Conservation (phyloP, 1,284 basidiomycete species). For the Puccinia triticina region DNA sequence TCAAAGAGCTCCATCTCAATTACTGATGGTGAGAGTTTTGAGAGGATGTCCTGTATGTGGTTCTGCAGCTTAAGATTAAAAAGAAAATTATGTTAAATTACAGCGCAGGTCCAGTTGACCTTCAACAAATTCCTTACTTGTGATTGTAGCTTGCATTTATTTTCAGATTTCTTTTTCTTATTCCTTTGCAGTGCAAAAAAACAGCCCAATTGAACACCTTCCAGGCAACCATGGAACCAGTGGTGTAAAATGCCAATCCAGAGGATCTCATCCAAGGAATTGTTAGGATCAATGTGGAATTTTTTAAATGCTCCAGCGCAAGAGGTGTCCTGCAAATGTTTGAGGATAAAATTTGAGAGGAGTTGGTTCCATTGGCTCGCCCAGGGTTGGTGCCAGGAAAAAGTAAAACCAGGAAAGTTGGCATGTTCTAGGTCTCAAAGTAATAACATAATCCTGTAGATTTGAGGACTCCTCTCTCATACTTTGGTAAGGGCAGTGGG, state of each 20-base stretch:
- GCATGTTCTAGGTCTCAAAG: not conserved
- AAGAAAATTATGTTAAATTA: not conserved
- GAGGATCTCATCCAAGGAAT: not conserved
- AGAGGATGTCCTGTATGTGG: not conserved
- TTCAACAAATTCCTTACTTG: not conserved
- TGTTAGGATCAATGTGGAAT: conserved; percentile 1
- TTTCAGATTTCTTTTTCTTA: conserved; percentile 1
- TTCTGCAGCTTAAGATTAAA: not conserved
- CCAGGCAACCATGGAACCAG: not conserved
- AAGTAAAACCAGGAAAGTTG: not conserved
- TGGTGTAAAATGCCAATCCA: not conserved
- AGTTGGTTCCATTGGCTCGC: not conserved
- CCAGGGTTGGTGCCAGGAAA: conserved; percentile 12
- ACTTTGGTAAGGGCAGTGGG: not conserved
- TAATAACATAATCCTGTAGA: not conserved
- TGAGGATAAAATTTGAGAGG: conserved; percentile 7
- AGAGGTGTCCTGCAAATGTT: not conserved
- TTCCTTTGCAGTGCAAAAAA: not conserved
- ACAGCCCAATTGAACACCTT: not conserved
- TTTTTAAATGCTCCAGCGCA: not conserved
- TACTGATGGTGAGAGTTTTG: not conserved
- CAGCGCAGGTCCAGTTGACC: not conserved
- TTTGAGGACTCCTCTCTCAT: not conserved
- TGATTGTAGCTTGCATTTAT: conserved; percentile 6
- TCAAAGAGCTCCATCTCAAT: conserved; percentile 13